These are phyloP conservation scores for Aspergillus sergii DNA, from an alignment of 2,329 filamentous ascomycete species.

Conservation along the genomic window DNA sequence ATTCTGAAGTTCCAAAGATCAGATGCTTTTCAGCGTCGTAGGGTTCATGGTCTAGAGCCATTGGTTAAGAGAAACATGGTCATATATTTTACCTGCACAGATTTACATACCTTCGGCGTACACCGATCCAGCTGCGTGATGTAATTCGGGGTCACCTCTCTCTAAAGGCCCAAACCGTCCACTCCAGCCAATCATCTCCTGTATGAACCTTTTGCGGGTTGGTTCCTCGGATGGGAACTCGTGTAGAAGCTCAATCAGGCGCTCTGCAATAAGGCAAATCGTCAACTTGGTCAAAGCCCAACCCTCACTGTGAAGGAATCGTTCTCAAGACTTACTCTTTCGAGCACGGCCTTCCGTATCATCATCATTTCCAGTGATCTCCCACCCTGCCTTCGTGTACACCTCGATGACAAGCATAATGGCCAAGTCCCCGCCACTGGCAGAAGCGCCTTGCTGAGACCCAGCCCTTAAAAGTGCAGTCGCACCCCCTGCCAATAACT, in stretches of 20 bases:
- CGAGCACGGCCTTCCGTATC: slow-evolving; percentile 66
- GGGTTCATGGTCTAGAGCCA: slow-evolving; percentile 70
- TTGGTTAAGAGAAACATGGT: slow-evolving; percentile 19
- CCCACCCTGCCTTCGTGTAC: slow-evolving; percentile 82
- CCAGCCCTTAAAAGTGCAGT: slow-evolving; percentile 69
- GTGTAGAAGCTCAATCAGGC: slow-evolving; percentile 75
- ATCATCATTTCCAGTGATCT: slow-evolving; percentile 59
- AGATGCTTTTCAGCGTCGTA: slow-evolving; percentile 95
- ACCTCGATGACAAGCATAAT: slow-evolving; percentile 86
- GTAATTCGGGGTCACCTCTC: slow-evolving; percentile 88
- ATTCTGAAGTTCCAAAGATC: slow-evolving; percentile 84
- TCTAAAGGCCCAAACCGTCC: slow-evolving; percentile 82
- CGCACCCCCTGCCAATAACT: slow-evolving; percentile 82
- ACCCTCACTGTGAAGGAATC: neutral
- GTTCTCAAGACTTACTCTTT: slow-evolving; percentile 38
- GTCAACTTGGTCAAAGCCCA: slow-evolving; percentile 8
- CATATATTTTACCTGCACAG: neutral
- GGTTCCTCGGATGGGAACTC: slow-evolving; percentile 83
- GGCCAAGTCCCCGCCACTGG: slow-evolving; percentile 87
- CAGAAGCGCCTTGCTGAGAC: slow-evolving; percentile 82
- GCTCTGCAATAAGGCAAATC: slow-evolving; percentile 38
- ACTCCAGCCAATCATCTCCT: slow-evolving; percentile 86
- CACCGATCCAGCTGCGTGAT: slow-evolving; percentile 84
- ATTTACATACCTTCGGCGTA: slow-evolving; percentile 70
- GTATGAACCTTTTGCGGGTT: slow-evolving; percentile 88